These are phyloP conservation scores for Lizanozyma gosingica DNA, from an alignment of 1,139 yeast genomes.

Conservation along the genomic window DNA sequence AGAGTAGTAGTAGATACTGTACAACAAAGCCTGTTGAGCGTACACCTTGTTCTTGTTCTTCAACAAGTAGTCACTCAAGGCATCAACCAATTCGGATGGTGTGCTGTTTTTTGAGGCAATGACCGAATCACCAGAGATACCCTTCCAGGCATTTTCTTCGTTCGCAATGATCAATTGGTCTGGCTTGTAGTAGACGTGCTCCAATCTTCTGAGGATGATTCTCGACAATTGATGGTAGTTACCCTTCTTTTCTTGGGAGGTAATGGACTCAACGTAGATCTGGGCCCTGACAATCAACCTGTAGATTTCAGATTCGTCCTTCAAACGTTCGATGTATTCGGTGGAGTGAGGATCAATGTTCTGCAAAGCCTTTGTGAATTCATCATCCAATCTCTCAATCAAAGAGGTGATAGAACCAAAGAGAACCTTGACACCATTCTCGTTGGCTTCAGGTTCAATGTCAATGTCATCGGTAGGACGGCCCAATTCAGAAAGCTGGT, in stretches of 20 bases:
- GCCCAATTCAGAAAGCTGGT: slow-evolving; percentile 75
- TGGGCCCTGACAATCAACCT: slow-evolving; percentile 76
- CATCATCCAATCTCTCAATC: slow-evolving; percentile 93
- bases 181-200: slow-evolving; percentile 91
- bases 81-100: slow-evolving; percentile 46
- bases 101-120: slow-evolving; percentile 24
- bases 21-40: slow-evolving; percentile 77
- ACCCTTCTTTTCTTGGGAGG: slow-evolving; percentile 39
- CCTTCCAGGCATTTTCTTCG: slow-evolving; percentile 67
- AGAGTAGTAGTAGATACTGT: slow-evolving; percentile 85
- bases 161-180: slow-evolving; percentile 58
- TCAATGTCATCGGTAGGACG: slow-evolving; percentile 72
- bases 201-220: slow-evolving; percentile 75
- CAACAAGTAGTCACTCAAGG: slow-evolving; percentile 56
- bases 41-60: slow-evolving; percentile 59
- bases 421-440: slow-evolving; percentile 61
- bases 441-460: slow-evolving; percentile 59
- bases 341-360: slow-evolving; percentile 91
- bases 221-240: slow-evolving; percentile 54
- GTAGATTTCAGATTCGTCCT: slow-evolving; percentile 77
- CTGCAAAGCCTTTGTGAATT: slow-evolving; percentile 80
- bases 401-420: slow-evolving; percentile 81
- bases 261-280: slow-evolving; percentile 65
- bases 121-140: slow-evolving; percentile 28
- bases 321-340: slow-evolving; percentile 84